phyloP scores from a whole-genome alignment of 768 basidiomycete genomes.

The Lactifluus hygrophoroides region DNA sequence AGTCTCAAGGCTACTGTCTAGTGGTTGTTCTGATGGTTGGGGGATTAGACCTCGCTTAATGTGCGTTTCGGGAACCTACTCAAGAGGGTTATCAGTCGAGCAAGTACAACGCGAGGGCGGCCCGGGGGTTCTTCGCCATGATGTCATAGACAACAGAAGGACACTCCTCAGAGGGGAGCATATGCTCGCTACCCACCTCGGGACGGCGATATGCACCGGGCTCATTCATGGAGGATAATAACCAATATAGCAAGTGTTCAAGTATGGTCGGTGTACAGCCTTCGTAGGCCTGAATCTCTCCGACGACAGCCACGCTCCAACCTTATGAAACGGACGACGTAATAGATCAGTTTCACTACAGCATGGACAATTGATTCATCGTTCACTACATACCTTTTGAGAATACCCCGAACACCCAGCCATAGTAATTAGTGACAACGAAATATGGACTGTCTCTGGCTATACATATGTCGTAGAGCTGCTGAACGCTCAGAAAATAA shows the following conservation, averaged over 20 bases:
- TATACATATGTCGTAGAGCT: conserved; percentile 21
- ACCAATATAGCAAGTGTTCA: conserved; percentile 15
- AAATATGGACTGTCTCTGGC: conserved; percentile 19
- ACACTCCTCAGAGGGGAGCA: conserved; percentile 13
- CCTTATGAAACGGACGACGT: neutral
- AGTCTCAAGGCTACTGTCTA: neutral
- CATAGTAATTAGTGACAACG: conserved; percentile 22
- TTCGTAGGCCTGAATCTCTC: conserved; percentile 3
- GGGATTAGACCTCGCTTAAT: conserved; percentile 16
- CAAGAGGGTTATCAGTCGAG: conserved; percentile 16
- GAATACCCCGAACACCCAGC: conserved; percentile 24
- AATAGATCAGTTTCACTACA: neutral
- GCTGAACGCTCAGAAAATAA: neutral
- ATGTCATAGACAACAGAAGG: conserved; percentile 16
- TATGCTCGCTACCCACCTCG: conserved; percentile 17
- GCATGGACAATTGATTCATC: neutral
- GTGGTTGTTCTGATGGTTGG: neutral
- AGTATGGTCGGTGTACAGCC: conserved; percentile 10
- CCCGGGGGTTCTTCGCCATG: conserved; percentile 18
- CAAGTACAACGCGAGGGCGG: conserved; percentile 15
- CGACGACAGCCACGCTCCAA: conserved; percentile 10
- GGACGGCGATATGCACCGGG: conserved; percentile 15
- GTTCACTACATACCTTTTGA: conserved; percentile 9
- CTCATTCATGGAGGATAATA: conserved; percentile 17
- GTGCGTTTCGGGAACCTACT: conserved; percentile 20